Evolutionary conservation across 257 asterid species (phyloP).

Genomic region (Solanum chmielewskii): DNA sequence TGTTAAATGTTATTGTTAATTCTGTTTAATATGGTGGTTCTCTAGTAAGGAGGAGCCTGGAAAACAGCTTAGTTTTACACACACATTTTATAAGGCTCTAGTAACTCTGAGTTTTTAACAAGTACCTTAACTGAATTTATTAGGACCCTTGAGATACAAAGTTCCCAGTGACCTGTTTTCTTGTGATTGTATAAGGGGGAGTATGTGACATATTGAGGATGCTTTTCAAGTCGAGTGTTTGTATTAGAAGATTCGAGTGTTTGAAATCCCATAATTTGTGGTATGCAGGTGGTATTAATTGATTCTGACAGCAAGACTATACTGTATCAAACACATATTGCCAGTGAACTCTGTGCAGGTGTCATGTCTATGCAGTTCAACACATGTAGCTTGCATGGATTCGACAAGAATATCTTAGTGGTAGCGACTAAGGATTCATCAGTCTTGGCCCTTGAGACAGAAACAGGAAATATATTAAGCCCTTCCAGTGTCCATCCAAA

Average conservation of each 20-base stretch:
- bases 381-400: conserved; percentile 74
- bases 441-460: conserved; percentile 57
- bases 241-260: neutral
- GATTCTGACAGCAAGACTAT: conserved; percentile 51
- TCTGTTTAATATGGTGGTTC: neutral
- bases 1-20: neutral
- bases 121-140: neutral
- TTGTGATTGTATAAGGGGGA: neutral
- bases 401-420: conserved; percentile 63
- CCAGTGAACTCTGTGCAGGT: conserved; percentile 65
- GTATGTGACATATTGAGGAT: neutral
- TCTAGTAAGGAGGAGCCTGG: neutral
- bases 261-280: neutral
- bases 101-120: neutral
- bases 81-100: neutral
- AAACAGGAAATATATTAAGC: conserved; percentile 62
- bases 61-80: neutral
- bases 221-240: neutral
- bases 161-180: neutral
- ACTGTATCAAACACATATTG: conserved; percentile 60
- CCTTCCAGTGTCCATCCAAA: conserved; percentile 57
- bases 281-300: conserved; percentile 50
- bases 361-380: conserved; percentile 63
- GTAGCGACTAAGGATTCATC: conserved; percentile 87
- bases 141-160: neutral